Evolutionary conservation across 1,284 basidiomycete species (phyloP), one percentile per base, ranked within the genome.

Genomic region (Porodaedalea pini): DNA sequence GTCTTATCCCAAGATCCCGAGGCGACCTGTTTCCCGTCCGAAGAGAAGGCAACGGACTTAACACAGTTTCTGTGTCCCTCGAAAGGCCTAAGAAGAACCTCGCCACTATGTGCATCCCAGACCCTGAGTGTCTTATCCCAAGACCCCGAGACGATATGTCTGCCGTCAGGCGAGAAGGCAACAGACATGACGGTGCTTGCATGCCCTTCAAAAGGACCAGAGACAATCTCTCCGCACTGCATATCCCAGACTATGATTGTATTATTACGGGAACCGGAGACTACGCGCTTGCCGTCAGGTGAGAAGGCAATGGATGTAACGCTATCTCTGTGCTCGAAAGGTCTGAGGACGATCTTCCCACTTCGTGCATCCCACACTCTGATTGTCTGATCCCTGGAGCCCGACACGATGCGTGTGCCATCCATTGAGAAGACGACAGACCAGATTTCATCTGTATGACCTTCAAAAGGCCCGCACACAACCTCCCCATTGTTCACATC

Each of bases 71-170:
- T 10, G 7, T 40, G 29, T 6, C 29, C 29, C 5, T 8, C 6
- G 50, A 49, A 49, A 6, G 47, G 47, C 6, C 8, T 6, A 25
- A 15, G 13, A 4, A 27, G 19, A 17, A 19, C 27, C 4, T 4
- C 17, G 5, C 32, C 29, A 21, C 6, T 43, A n/a, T 48, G 21
- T 27, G 34, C 40, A 68, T 94, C 91, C 92, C 94, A 96, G 55
- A 89, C 82, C 69, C 93, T 92, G 60, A 96, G 72, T 23, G 88
- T 92, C 76, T 90, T 89, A 69, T 96, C 94, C 63, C 95, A 74
- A 61, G 86, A 89, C 15, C 91, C 92, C 52, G 86, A 90, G 21
- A 95, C 83, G 43, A 96, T 74, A 3, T n/a, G n/a, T n/a, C n/a
- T n/a, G n/a, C n/a, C n/a, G n/a, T n/a, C n/a, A n/a, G n/a, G n/a